Evolutionary conservation across 345 rosid genomes (phyloP).

Genomic region (Moricandia moricandioides): DNA sequence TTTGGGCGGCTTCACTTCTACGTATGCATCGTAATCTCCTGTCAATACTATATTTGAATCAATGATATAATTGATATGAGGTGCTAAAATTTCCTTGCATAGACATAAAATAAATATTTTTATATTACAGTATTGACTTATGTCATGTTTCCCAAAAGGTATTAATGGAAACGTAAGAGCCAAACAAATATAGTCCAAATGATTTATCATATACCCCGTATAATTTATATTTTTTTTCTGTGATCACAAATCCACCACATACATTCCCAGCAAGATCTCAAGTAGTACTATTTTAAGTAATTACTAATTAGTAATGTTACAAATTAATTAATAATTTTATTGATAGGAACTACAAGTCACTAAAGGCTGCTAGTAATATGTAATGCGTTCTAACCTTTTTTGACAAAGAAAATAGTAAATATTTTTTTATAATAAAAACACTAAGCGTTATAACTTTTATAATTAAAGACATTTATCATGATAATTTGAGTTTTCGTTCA

Average conservation of each 20-base stretch:
- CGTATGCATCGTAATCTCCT: neutral
- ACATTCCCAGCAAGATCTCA: constrained; percentile 14
- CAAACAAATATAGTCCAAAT: constrained; percentile 28
- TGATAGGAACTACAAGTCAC: neutral
- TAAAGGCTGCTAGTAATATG: neutral
- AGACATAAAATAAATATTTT: constrained; percentile 17
- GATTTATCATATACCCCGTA: constrained; percentile 19
- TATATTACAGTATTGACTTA: constrained; percentile 24
- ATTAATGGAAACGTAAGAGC: constrained; percentile 27
- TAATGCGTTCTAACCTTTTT: too few species aligned
- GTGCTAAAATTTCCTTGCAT: constrained; percentile 30
- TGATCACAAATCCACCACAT: constrained; percentile 28
- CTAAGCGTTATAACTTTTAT: neutral
- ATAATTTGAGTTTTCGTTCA: neutral
- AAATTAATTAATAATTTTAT: too few species aligned
- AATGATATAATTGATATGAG: constrained; percentile 2
- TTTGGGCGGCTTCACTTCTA: constrained; percentile 25
- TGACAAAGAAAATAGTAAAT: too few species aligned
- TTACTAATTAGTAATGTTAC: too few species aligned
- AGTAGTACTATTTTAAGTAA: too few species aligned
- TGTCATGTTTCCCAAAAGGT: constrained; percentile 38
- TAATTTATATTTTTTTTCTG: neutral
- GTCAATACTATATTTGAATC: neutral
- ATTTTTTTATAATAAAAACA: too few species aligned
- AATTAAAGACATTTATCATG: neutral